These are phyloP conservation scores for Evernia prunastri DNA, from an alignment of 495 filamentous ascomycete genomes.

Conservation along the genomic window DNA sequence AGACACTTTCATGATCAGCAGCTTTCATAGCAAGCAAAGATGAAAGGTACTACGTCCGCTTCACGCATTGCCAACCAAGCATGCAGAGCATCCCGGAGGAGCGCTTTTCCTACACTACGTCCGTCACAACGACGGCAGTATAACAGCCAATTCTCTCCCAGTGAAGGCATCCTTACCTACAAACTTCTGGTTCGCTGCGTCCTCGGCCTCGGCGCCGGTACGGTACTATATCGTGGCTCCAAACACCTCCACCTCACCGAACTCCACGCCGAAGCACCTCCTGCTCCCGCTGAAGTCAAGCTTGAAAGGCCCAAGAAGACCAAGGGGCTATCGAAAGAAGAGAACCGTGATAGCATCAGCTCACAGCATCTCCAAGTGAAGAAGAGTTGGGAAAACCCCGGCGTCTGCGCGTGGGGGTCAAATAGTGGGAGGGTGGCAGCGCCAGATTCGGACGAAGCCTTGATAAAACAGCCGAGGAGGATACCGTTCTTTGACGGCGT, in stretches of 20 bases:
- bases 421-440: slow-evolving; percentile 81
- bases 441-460: slow-evolving; percentile 67
- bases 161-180: not conserved
- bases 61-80: slow-evolving; percentile 3
- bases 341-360: slow-evolving; percentile 63
- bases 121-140: slow-evolving; percentile 14
- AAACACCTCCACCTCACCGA: slow-evolving; percentile 18
- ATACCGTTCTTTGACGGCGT: slow-evolving; percentile 80
- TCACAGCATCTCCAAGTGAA: slow-evolving; percentile 79
- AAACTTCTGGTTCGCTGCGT: not conserved
- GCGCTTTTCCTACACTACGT: not conserved
- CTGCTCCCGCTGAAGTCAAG: slow-evolving; percentile 42
- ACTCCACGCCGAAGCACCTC: slow-evolving; percentile 44
- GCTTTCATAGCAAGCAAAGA: not conserved
- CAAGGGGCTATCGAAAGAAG: slow-evolving; percentile 50
- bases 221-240: slow-evolving; percentile 18
- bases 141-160: not conserved
- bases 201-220: slow-evolving; percentile 14
- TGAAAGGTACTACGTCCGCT: slow-evolving; percentile 10
- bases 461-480: slow-evolving; percentile 72
- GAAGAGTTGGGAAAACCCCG: slow-evolving; percentile 81
- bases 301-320: slow-evolving; percentile 55
- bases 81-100: slow-evolving; percentile 15
- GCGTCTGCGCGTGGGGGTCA: slow-evolving; percentile 87
- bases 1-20: too few species aligned